Evolutionary conservation across 139 green algal genomes (phyloP), one percentile per base, ranked within the genome.

Genomic region (Astrephomene gubernaculifera): DNA sequence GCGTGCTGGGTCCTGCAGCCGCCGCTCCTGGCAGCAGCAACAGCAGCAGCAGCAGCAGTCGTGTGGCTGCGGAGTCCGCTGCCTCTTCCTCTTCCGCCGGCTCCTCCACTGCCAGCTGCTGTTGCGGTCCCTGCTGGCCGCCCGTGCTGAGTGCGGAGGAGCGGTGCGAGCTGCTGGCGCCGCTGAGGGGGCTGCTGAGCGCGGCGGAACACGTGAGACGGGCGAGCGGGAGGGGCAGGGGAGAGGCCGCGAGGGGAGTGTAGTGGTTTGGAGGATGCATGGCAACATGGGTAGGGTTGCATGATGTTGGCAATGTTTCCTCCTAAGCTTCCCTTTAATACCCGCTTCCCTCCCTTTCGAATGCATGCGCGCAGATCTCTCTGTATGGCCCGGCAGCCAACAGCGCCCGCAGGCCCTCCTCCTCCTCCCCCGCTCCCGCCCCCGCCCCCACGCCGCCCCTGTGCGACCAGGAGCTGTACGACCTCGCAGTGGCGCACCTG

Each of bases 401-500:
- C n/a, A 63, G 41, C 76, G 39, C 29, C 41, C 43, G 65, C 31
- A 84, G 74, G 78, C 78, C 44, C 22, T 61, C n/a, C n/a, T n/a
- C n/a, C n/a, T n/a, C n/a, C n/a, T n/a, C n/a, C n/a, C n/a, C n/a
- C n/a, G n/a, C n/a, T n/a, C n/a, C n/a, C n/a, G n/a, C n/a, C n/a
- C n/a, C n/a, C n/a, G n/a, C n/a, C n/a, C n/a, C n/a, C n/a, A 83
- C 60, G 39, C 5, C 22, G 29, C 75, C 43, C 36, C 69, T 81
- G 38, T 35, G 24, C 10, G 69, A 81, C 33, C 69, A 86, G 71
- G 82, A 87, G 71, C 71, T 87, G 57, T 87, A 87, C 71, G 82
- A 87, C 57, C 54, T 82, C 41, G 82, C 71, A 29, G 38, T 87
- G 25, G 82, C 82, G 9, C 82, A 87, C 57, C 33, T 87, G 41